phyloP scores from a whole-genome alignment of 768 basidiomycete genomes.

The Paxillus ammoniavirescens region DNA sequence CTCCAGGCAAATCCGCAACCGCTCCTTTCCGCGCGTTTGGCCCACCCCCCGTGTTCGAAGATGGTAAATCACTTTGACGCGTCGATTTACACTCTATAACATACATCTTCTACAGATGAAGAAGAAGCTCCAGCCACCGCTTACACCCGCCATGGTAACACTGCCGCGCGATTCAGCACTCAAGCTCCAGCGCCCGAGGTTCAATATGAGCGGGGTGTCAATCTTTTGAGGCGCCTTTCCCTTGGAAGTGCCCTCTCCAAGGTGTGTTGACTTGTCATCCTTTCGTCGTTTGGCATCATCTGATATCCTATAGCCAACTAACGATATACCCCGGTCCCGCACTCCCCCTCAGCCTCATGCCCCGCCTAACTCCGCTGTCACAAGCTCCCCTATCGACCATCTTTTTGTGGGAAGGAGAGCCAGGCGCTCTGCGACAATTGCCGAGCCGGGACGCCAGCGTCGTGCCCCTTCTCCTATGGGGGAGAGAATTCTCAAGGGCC shows the following conservation, averaged over 20 bases:
- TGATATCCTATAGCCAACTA: slow-evolving; percentile 7
- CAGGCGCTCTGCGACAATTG: slow-evolving; percentile 61
- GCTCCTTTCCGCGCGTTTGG: slow-evolving; percentile 61
- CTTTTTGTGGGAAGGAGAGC: slow-evolving; percentile 32
- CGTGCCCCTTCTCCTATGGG: slow-evolving; percentile 87
- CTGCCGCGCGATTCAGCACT: slow-evolving; percentile 50
- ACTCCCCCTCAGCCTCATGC: slow-evolving; percentile 38
- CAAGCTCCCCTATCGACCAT: slow-evolving; percentile 17
- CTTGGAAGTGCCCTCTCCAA: slow-evolving; percentile 57
- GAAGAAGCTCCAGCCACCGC: slow-evolving; percentile 41
- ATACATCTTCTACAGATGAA: slow-evolving; percentile 34
- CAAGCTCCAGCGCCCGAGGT: slow-evolving; percentile 44
- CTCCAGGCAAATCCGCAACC: slow-evolving; percentile 53
- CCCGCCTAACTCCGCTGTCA: slow-evolving; percentile 55
- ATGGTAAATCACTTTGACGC: slow-evolving; percentile 32
- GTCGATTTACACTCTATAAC: neutral
- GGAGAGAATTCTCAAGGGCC: slow-evolving; percentile 86
- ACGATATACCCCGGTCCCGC: slow-evolving; percentile 22
- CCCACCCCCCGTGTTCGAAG: slow-evolving; percentile 59
- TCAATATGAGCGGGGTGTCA: slow-evolving; percentile 64
- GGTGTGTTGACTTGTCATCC: slow-evolving; percentile 39
- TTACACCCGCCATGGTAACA: slow-evolving; percentile 64
- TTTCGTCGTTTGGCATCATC: neutral
- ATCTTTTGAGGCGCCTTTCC: slow-evolving; percentile 73
- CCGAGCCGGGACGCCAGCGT: slow-evolving; percentile 46